phyloP scores from a whole-genome alignment of 2,329 filamentous ascomycete genomes.

The Metarhizium album region DNA sequence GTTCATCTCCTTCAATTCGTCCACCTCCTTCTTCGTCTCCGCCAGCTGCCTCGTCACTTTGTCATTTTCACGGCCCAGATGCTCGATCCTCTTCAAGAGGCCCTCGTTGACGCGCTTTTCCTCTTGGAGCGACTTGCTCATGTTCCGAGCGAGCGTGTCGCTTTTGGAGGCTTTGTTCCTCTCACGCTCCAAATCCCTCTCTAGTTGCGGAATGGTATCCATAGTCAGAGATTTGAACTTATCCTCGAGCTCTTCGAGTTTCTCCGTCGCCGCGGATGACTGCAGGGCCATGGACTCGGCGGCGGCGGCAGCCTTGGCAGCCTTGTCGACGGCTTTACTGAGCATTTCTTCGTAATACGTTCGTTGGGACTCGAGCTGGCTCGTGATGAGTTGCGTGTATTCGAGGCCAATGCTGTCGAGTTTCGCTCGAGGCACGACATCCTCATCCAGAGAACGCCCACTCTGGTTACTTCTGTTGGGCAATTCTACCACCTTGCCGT shows the following conservation, averaged over 20 bases:
- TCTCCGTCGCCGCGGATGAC: constrained; percentile 36
- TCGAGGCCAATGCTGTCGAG: constrained; percentile 75
- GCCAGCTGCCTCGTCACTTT: constrained; percentile 45
- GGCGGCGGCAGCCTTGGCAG: constrained; percentile 56
- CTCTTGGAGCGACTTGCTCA: constrained; percentile 70
- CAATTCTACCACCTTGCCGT: constrained; percentile 87
- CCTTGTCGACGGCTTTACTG: constrained; percentile 81
- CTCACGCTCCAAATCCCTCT: constrained; percentile 61
- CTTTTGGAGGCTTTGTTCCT: constrained; percentile 60
- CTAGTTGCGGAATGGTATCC: constrained; percentile 55
- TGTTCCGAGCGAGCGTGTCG: constrained; percentile 60
- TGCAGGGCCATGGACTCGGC: constrained; percentile 51
- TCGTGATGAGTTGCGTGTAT: constrained; percentile 88
- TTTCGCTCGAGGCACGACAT: constrained; percentile 60
- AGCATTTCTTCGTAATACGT: constrained; percentile 92
- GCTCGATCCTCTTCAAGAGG: constrained; percentile 70
- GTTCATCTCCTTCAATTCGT: constrained; percentile 75
- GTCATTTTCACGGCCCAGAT: constrained; percentile 54
- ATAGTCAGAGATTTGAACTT: constrained; percentile 33
- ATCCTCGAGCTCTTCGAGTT: constrained; percentile 40
- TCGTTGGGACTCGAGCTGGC: constrained; percentile 84
- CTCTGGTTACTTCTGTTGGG: constrained; percentile 40
- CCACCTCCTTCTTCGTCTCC: constrained; percentile 50
- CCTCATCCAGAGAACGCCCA: constrained; percentile 36
- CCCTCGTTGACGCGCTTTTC: constrained; percentile 78